Evolutionary conservation across 768 basidiomycete species (phyloP).

Genomic region (Peribolospora baueri): DNA sequence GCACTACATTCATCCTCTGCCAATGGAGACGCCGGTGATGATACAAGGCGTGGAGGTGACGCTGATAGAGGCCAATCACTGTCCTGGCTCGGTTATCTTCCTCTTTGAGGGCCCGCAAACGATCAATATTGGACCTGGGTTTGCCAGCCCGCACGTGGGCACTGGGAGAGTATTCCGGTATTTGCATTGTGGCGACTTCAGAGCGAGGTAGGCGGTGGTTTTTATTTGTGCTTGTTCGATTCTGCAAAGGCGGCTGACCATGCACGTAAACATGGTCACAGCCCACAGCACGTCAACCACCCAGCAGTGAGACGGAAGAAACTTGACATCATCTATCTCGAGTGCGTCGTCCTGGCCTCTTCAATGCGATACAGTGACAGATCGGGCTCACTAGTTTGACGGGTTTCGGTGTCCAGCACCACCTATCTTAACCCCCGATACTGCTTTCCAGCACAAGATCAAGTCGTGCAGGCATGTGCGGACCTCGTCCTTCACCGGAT

Average conservation of each 20-base stretch:
- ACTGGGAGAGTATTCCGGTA: conserved; percentile 52
- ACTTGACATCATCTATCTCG: conserved; percentile 73
- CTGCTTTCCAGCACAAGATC: conserved; percentile 82
- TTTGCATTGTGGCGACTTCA: conserved; percentile 63
- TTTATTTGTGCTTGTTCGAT: too few species aligned
- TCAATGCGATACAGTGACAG: conserved; percentile 42
- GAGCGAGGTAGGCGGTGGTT: conserved; percentile 7
- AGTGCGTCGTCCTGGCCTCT: conserved; percentile 16
- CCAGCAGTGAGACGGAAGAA: conserved; percentile 54
- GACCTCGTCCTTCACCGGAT: conserved; percentile 25
- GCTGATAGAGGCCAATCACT: conserved; percentile 87
- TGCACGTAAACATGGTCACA: too few species aligned
- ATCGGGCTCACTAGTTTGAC: neutral
- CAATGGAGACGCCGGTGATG: conserved; percentile 47
- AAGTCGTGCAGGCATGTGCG: conserved; percentile 79
- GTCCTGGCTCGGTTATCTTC: conserved; percentile 81
- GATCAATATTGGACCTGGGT: conserved; percentile 54
- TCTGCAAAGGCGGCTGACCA: too few species aligned
- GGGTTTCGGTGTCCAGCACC: conserved; percentile 1
- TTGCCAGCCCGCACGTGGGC: conserved; percentile 50
- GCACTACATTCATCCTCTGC: conserved; percentile 69
- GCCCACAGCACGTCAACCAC: conserved; percentile 58
- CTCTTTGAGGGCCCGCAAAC: conserved; percentile 84
- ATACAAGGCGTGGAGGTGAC: conserved; percentile 73
- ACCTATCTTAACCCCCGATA: conserved; percentile 29